Evolutionary conservation across 768 basidiomycete genomes (phyloP), one percentile per base, ranked within the genome.

Genomic region (Xerocomellus dryophilus): DNA sequence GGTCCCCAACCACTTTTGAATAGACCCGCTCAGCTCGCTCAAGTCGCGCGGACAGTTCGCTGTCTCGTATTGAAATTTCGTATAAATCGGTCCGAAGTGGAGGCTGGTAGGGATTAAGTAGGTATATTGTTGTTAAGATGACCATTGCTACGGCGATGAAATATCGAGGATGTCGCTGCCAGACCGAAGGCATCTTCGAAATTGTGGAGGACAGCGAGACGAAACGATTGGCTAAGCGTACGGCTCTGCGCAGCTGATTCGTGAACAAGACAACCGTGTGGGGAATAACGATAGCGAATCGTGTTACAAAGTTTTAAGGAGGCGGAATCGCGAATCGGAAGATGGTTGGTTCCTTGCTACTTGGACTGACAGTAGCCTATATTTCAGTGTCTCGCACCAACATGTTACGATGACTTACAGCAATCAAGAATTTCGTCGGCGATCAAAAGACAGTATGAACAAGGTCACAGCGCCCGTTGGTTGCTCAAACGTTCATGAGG

Each of bases 101-200:
- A 23, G 66, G 54, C 43, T 68, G 67, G 47, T 71, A 70, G 27
- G 74, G 71, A 48, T 69, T 66, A 51, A 82, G 73, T n/a, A 83
- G 61, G 62, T 78, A 79, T 63, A 81, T 65, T 18, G 81, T 75
- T 42, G 71, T 66, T 45, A 73, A 55, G 41, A 81, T 73, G 38
- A 74, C 67, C 52, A 75, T 43, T 34, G 74, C 66, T 45, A 80
- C 67, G 61, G 76, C 65, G 53, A 81, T 54, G 53, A 73, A 66
- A 67, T 82, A 83, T 59, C 80, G 77, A 27, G 82, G 82, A 63
- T 83, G 81, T 52, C 80, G 74, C 52, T 71, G 65, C 71, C 72
- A 73, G 29, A 58, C 50, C 25, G 45, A 50, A 34, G 69, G 69
- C 71, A 72, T 72, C 45, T 53, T 64, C 20, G 47, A 23, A 41